phyloP scores from a whole-genome alignment of 2,329 filamentous ascomycete genomes.

The Penicillium sp. region DNA sequence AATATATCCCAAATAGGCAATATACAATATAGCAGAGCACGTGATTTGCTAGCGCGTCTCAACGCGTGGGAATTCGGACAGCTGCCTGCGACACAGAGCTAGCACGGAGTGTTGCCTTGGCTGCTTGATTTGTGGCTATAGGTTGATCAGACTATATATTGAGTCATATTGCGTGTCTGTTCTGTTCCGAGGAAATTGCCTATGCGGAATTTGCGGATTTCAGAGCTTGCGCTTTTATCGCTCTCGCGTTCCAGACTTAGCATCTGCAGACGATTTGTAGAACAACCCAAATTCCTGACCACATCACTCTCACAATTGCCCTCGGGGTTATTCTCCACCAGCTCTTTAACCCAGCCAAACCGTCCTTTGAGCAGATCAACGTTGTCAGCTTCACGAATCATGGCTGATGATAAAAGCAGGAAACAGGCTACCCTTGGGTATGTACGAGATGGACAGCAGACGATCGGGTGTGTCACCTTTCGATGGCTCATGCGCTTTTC shows the following conservation, averaged over 20 bases:
- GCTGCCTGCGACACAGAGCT: background rate
- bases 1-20: conserved; percentile 11
- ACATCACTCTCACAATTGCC: background rate
- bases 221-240: conserved; percentile 14
- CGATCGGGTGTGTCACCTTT: conserved; percentile 63
- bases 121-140: background rate
- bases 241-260: conserved; percentile 16
- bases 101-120: conserved; percentile 1
- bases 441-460: conserved; percentile 71
- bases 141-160: conserved; percentile 5
- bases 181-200: background rate
- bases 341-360: background rate
- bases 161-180: background rate
- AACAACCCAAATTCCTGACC: background rate
- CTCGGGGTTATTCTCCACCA: background rate
- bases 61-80: conserved; percentile 3
- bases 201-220: conserved; percentile 19
- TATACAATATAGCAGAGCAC: conserved; percentile 18
- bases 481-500: conserved; percentile 7
- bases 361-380: background rate
- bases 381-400: conserved; percentile 10
- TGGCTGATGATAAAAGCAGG: conserved; percentile 33
- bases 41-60: conserved; percentile 15
- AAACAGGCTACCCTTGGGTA: conserved; percentile 89
- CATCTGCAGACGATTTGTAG: conserved; percentile 1